Base-by-base conservation (phyloP, 2,329 filamentous ascomycete species). In the Xenosphaeropsis pyriputrescens region DNA sequence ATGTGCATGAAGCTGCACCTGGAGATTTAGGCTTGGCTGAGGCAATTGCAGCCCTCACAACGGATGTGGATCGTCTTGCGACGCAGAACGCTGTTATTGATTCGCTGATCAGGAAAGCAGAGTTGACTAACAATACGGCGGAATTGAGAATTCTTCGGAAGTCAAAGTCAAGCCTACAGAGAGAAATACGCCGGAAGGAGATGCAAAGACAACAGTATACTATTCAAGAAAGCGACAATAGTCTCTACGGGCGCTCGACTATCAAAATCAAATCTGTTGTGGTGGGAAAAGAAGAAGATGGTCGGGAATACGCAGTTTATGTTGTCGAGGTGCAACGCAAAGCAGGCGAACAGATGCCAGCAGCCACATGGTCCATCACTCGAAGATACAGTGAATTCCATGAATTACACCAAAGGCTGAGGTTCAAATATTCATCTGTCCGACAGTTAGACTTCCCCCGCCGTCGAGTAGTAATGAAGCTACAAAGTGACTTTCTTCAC, bases 211-310 rank as follows among this genome's bases (percentile, higher is more conserved):
- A 94, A 57, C 93, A 98, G 55, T 98, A 98, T 50, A 85, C 93
- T 34, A 77, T 96, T 6, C 91, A 98, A 58, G 91, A 98, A 59
- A 95, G 86, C 53, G 93, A 98, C 56, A 98, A 94, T 57, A 94
- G 86, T 56, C 67, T 98, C 17, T 96, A 93, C 51, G 91, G 91
- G 2, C 82, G 89, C 14, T 89, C 91, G 2, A 85, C 77, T 0
- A 76, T 96, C 49, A 81, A 74, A 49, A 95, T 98, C 54, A 91
- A 91, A 52, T 85, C 84, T 0, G 88, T 94, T 38, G 85, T 94
- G 61, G 85, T 95, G 12, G 89, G 86, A 5, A 80, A 78, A 43
- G 91, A 96, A 46, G 82, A 89, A 18, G 88, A 95, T 50, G 89
- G 89, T 6, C 81, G 85, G 49, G 91, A 98, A 53, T 98, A 82